Conservation (phyloP, 768 basidiomycete genomes). For the Exidia glandulosa region DNA sequence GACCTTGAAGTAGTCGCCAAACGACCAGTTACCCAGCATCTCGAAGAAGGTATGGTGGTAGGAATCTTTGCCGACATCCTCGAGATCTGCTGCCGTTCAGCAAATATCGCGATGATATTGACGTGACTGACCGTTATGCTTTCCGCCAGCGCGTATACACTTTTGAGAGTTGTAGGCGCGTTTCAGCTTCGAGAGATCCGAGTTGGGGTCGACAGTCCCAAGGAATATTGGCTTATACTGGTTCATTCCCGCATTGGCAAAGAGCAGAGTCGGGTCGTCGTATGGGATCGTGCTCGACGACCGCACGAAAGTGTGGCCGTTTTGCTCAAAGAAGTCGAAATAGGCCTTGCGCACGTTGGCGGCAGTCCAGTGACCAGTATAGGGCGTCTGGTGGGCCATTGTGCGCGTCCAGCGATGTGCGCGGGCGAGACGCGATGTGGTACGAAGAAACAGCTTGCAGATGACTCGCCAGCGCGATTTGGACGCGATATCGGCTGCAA, state of each 20-base stretch:
- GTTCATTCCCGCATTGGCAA: conserved; percentile 98
- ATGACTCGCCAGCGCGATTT: conserved; percentile 19
- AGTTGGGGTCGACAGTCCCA: conserved; percentile 94
- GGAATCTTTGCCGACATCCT: conserved; percentile 97
- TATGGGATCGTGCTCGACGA: conserved; percentile 91
- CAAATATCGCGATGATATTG: neutral
- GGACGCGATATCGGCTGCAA: conserved; percentile 14
- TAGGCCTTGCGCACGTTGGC: conserved; percentile 74
- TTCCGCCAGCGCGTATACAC: conserved; percentile 97
- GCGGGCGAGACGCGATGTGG: neutral
- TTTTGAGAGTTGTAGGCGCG: conserved; percentile 96
- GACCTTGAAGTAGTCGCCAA: conserved; percentile 99
- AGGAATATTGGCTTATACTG: conserved; percentile 97
- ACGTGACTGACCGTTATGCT: conserved; percentile 72
- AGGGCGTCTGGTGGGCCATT: neutral
- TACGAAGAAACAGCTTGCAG: neutral
- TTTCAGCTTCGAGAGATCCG: conserved; percentile 79
- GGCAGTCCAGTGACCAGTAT: conserved; percentile 53
- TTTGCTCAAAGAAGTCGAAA: conserved; percentile 76
- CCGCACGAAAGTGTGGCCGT: conserved; percentile 78
- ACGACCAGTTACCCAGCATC: conserved; percentile 99
- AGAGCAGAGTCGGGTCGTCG: conserved; percentile 94
- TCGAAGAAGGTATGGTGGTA: conserved; percentile 99
- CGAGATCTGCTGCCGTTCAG: conserved; percentile 54
- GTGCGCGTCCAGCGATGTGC: conserved; percentile 16